Base-by-base conservation (phyloP, 768 basidiomycete genomes). In the Leccinellum luteum region DNA sequence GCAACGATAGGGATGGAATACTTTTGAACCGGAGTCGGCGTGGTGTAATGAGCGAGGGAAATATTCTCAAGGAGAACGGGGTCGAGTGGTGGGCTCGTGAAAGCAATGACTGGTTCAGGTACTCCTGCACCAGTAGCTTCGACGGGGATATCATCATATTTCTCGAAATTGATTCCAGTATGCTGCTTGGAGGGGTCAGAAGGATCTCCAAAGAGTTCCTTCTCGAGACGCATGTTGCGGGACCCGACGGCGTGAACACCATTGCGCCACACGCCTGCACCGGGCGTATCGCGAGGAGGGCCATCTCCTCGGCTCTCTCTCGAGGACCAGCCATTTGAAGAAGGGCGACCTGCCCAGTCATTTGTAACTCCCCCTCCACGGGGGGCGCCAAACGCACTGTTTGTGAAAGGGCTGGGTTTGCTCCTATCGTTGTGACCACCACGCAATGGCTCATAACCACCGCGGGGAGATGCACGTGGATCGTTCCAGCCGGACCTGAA, bases 161-260 rank as follows among this genome's bases (percentile, higher is more conserved):
- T 97, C 79, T 99, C 97, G 70, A 99, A 99, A 79, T 99, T 99
- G 78, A 99, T 98, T 61, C 97, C 97, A 45, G 95, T 96, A 71
- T 93, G 87, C 73, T 97, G 90, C 70, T 91, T 92, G 58, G 85
- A 85, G 23, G 88, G 84, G 73, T 98, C 96, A 48, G 83, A 78
- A 41, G 82, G 81, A 61, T 96, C 94, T 54, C 97, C 97, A 66
- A 89, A 99, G 38, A 99, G 88, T 69, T 98, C 95, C 77, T 93
- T 94, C 78, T 99, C 97, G 65, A 95, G 81, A 64, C 94, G 87
- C 70, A 78, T 76, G 78, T 95, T 97, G 66, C 89, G 86, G 19
- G 79, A 76, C 47, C 94, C 97, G n/a, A 86, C 76, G 58, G 92
- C 74, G 71, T 99, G 97, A 65, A 83, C 81, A 65, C 90, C 94